These are phyloP conservation scores for Candida loeiensis DNA, from an alignment of 805 yeast species.

Conservation along the genomic window DNA sequence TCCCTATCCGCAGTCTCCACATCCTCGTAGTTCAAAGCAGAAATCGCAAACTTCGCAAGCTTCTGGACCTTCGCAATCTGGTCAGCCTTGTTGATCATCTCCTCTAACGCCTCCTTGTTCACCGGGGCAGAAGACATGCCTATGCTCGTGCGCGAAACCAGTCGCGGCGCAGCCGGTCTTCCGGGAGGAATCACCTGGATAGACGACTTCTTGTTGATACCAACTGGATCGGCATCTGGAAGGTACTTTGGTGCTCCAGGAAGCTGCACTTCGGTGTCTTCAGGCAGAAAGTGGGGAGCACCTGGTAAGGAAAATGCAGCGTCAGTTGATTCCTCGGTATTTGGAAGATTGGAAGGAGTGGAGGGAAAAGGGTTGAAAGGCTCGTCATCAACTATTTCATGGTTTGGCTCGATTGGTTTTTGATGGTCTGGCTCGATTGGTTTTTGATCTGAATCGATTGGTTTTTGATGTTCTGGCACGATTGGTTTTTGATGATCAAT, in stretches of 20 bases:
- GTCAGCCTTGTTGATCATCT: constrained; percentile 53
- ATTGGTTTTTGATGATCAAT: too few relatives aligned
- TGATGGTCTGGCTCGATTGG: too few relatives aligned
- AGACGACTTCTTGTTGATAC: constrained; percentile 36
- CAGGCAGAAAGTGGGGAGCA: constrained; percentile 32
- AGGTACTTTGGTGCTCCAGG: constrained; percentile 43
- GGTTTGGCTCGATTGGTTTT: too few relatives aligned
- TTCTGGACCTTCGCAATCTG: constrained; percentile 60
- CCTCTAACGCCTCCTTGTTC: constrained; percentile 39
- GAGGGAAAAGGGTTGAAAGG: not conserved
- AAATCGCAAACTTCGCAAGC: constrained; percentile 69
- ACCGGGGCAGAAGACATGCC: not conserved
- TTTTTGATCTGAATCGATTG: too few relatives aligned
- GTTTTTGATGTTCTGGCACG: too few relatives aligned
- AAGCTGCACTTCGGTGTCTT: constrained; percentile 26
- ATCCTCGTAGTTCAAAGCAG: constrained; percentile 78
- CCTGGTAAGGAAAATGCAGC: constrained; percentile 26
- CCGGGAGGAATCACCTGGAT: constrained; percentile 34
- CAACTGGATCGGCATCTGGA: constrained; percentile 37
- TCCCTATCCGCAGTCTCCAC: constrained; percentile 63
- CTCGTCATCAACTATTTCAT: not conserved
- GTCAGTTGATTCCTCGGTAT: too few relatives aligned
- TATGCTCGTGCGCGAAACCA: not conserved
- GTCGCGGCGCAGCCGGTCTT: not conserved
- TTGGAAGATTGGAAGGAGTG: not conserved